These are phyloP conservation scores for Termitomyces sp. DNA, from an alignment of 768 basidiomycete genomes.

Conservation along the genomic window DNA sequence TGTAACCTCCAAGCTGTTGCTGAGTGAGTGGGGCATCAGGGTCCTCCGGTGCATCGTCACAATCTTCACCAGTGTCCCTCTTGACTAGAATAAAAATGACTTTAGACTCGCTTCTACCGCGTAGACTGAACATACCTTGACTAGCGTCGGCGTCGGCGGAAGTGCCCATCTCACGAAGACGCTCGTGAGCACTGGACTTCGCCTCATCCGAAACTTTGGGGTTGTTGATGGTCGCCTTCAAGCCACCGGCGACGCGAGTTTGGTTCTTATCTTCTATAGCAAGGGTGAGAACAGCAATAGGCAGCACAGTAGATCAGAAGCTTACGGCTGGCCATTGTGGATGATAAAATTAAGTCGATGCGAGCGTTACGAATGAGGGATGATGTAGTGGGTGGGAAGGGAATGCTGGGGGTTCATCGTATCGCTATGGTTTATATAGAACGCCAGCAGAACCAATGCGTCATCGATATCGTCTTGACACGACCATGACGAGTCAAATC, in stretches of 20 bases:
- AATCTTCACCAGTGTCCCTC: not conserved
- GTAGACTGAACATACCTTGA: not conserved
- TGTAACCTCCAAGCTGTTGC: slow-evolving; percentile 21
- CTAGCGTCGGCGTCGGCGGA: slow-evolving; percentile 2
- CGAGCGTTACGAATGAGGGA: no score
- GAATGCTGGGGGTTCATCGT: not conserved
- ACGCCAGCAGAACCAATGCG: no score
- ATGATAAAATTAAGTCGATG: not conserved
- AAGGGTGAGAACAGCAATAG: no score
- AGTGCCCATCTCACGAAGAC: slow-evolving; percentile 31
- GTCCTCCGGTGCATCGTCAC: not conserved
- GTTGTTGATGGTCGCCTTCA: slow-evolving; percentile 55
- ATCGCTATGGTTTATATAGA: no score
- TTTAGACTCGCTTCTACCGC: not conserved
- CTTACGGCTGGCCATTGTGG: not conserved
- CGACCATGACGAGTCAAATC: no score
- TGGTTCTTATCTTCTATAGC: not conserved
- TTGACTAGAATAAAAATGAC: not conserved
- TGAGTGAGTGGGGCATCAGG: not conserved
- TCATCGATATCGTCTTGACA: no score
- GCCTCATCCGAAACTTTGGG: slow-evolving; percentile 52
- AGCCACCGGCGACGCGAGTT: slow-evolving; percentile 32
- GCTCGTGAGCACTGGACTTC: slow-evolving; percentile 39
- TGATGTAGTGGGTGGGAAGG: no score
- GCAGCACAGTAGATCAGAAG: no score